Conservation (phyloP, 768 basidiomycete genomes). For the Lentinula boryana region DNA sequence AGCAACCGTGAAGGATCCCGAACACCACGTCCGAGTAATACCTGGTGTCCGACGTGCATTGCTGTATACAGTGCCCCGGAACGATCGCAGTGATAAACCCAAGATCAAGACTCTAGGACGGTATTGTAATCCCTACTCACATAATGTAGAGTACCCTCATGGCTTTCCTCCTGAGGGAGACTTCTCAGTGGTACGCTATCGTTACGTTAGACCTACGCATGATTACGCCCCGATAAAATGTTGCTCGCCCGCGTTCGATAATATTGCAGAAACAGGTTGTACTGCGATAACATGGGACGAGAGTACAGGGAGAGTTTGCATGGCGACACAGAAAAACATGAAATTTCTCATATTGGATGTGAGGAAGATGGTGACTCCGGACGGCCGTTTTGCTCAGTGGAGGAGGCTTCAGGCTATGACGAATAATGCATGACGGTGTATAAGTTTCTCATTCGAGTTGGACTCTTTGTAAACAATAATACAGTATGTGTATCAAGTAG, state of each 20-base stretch:
- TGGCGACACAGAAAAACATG: conserved; percentile 34
- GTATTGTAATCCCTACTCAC: conserved; percentile 6
- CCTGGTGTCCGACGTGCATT: conserved; percentile 40
- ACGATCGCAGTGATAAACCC: conserved; percentile 26
- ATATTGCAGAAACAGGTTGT: conserved; percentile 25
- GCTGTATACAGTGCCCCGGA: conserved; percentile 27
- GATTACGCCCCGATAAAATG: conserved; percentile 10
- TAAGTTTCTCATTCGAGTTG: no score
- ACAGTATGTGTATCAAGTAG: background rate
- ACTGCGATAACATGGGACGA: conserved; percentile 63
- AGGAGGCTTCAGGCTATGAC: conserved; percentile 26
- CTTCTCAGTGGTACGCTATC: conserved; percentile 15
- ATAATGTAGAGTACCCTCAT: background rate
- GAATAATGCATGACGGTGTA: conserved; percentile 13
- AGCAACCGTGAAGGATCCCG: conserved; percentile 19
- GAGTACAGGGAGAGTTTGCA: conserved; percentile 50
- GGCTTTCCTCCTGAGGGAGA: conserved; percentile 11
- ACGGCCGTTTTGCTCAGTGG: conserved; percentile 23
- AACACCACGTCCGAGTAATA: conserved; percentile 25
- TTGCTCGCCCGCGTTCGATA: conserved; percentile 7
- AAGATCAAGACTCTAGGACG: conserved; percentile 12
- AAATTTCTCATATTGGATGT: conserved; percentile 45
- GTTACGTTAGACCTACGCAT: conserved; percentile 13
- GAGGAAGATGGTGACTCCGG: conserved; percentile 22
- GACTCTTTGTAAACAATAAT: no score